Evolutionary conservation across 768 basidiomycete species (phyloP).

Genomic region (Austroboletus festivus): DNA sequence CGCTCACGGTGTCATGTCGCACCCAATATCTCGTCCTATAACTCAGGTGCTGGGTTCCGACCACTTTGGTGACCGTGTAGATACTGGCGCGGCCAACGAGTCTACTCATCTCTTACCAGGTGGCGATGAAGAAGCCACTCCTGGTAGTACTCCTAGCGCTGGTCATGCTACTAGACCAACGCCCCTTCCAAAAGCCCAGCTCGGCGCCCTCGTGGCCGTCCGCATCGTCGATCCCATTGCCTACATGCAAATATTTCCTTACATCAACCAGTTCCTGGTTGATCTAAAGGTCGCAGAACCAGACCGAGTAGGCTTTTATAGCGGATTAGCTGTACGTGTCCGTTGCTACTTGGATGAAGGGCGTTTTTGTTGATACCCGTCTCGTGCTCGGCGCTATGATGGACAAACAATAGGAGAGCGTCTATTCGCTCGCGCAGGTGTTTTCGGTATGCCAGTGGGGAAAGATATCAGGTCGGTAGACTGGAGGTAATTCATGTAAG

Average conservation of each 20-base stretch:
- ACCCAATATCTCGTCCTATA: background rate
- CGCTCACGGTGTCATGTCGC: too few relatives aligned
- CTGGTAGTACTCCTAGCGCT: too few relatives aligned
- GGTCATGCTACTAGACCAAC: background rate
- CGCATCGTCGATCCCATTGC: slow-evolving; percentile 60
- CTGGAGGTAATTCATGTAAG: too few relatives aligned
- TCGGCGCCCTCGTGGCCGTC: slow-evolving; percentile 39
- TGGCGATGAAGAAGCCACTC: slow-evolving; percentile 8
- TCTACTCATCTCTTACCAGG: slow-evolving; percentile 13
- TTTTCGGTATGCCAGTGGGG: slow-evolving; percentile 64
- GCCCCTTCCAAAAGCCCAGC: slow-evolving; percentile 44
- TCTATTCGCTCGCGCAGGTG: slow-evolving; percentile 58
- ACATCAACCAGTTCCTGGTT: slow-evolving; percentile 62
- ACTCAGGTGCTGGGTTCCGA: too few relatives aligned
- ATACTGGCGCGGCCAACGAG: slow-evolving; percentile 2
- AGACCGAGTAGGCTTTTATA: slow-evolving; percentile 63
- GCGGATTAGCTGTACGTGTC: slow-evolving; percentile 51
- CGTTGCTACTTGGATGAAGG: slow-evolving; percentile 13
- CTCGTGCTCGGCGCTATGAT: background rate
- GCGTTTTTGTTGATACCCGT: background rate
- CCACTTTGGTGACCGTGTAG: background rate
- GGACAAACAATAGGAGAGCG: slow-evolving; percentile 47
- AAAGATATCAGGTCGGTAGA: slow-evolving; percentile 44
- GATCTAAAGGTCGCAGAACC: slow-evolving; percentile 51
- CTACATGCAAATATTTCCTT: slow-evolving; percentile 62